Percentiles rank a stretch among this genome's conserved stretches.
These are phyloP conservation scores for Brettanomyces nanus DNA, from an alignment of 805 yeast genomes.

Conservation along the genomic window DNA sequence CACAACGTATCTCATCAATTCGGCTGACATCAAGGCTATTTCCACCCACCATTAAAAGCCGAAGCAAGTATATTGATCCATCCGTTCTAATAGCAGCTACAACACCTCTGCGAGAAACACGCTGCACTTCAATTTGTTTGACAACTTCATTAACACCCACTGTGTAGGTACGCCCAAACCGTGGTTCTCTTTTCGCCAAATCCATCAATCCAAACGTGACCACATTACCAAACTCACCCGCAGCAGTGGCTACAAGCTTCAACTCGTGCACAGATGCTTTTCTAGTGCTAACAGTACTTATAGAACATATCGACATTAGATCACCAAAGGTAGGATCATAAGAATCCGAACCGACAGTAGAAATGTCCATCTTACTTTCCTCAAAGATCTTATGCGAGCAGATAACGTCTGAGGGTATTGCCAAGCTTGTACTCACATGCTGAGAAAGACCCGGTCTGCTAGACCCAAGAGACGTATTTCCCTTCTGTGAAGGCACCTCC, in stretches of 20 bases:
- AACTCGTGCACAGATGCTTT: neutral
- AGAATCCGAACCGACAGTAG: neutral
- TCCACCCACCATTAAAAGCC: neutral
- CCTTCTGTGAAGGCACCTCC: neutral
- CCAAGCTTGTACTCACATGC: neutral
- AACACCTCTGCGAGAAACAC: neutral
- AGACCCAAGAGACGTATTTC: neutral
- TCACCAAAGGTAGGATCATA: constrained; percentile 1
- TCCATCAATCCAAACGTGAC: neutral
- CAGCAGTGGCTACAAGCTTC: neutral
- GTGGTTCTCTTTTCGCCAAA: neutral
- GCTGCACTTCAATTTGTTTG: neutral
- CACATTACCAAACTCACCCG: neutral
- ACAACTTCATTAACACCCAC: neutral
- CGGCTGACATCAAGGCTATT: neutral
- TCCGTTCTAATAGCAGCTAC: constrained; percentile 1
- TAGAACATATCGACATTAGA: neutral
- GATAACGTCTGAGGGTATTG: neutral
- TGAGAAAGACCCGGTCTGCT: neutral
- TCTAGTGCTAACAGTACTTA: neutral
- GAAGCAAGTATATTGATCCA: neutral
- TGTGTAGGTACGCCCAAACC: neutral
- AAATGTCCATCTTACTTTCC: neutral
- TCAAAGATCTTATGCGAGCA: too few species aligned
- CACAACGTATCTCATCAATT: neutral